Base-by-base conservation (phyloP, 345 rosid species). In the Garcia nutans region DNA sequence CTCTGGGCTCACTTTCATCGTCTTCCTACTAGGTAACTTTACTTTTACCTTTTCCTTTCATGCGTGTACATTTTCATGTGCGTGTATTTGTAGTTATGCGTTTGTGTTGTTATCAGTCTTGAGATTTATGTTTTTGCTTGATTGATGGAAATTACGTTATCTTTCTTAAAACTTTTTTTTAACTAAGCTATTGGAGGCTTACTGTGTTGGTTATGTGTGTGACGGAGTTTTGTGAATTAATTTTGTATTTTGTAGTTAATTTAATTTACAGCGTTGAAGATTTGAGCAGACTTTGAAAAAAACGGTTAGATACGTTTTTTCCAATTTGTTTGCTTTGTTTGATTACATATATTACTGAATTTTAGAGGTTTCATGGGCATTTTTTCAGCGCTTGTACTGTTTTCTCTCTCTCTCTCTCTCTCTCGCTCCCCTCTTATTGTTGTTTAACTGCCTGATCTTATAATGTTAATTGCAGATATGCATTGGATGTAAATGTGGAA, bases 401-500 rank as follows among this genome's bases (percentile, higher is more conserved):
- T 60, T 19, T 24, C 33, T 60, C 17, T 52, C 50, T 4, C 24
- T 49, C 17, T 41, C 41, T 70, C 69, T 24, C 41, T 24, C 55
- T 70, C 11, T 58, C 31, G 28, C 57, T 72, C 8, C 8, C 56
- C 33, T 6, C 70, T 28, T 57, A 44, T 41, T 11, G 67, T 17
- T 44, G 20, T 75, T 42, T 70, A 49, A 56, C 33, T 60, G 57
- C 58, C 45, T 76, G 42, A 45, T 65, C 15, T 59, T 61, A 54
- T 37, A 37, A 37, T 47, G 31, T 70, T 37, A 37, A 20, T 66
- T 74, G 67, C 75, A 96, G 99, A 78, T 96, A 96, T 81, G 98
- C 99, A 26, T 85, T 93, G 81, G 99, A 96, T 87, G 99, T 96
- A 72, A 96, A 93, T 88, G 94, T 86, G 69, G 99, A 93, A 86